Conservation (phyloP, 2,329 filamentous ascomycete species). For the Pezicula carpinea region DNA sequence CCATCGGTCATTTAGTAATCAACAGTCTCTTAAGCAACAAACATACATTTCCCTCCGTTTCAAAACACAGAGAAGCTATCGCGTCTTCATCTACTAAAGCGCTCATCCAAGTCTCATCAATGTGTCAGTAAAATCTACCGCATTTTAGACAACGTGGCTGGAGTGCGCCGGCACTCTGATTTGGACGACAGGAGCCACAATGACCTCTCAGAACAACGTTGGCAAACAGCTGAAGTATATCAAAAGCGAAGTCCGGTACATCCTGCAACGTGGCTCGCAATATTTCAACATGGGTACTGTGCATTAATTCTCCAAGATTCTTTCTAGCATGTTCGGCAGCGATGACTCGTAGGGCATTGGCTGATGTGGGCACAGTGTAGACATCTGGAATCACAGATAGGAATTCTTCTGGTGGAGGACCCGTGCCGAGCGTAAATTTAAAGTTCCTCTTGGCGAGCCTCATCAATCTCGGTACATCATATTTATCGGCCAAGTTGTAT, state of each 20-base stretch:
- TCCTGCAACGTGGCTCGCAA: constrained; percentile 6
- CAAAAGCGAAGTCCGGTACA: constrained; percentile 10
- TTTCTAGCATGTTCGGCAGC: constrained; percentile 5
- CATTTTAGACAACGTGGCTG: constrained; percentile 11
- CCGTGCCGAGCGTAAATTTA: constrained; percentile 5
- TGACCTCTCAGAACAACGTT: constrained; percentile 8
- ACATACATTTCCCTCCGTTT: no score
- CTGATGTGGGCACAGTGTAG: constrained; percentile 10
- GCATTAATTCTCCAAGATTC: constrained; percentile 7
- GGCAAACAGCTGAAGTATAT: constrained; percentile 10
- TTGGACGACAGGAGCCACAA: constrained; percentile 11
- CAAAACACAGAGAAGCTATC: no score
- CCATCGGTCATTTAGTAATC: no score
- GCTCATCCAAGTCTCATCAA: no score
- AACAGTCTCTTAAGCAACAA: no score
- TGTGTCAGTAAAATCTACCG: constrained; percentile 9
- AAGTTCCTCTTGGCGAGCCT: constrained; percentile 9
- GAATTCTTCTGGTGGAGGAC: constrained; percentile 6
- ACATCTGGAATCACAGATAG: constrained; percentile 10
- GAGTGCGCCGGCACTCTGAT: constrained; percentile 11
- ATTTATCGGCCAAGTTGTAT: constrained; percentile 14
- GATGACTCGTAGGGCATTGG: constrained; percentile 5
- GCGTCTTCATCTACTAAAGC: no score
- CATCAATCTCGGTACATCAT: constrained; percentile 11
- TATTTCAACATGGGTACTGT: constrained; percentile 3